Evolutionary conservation across 768 basidiomycete species (phyloP).

Genomic region (Cubamyces sp.): DNA sequence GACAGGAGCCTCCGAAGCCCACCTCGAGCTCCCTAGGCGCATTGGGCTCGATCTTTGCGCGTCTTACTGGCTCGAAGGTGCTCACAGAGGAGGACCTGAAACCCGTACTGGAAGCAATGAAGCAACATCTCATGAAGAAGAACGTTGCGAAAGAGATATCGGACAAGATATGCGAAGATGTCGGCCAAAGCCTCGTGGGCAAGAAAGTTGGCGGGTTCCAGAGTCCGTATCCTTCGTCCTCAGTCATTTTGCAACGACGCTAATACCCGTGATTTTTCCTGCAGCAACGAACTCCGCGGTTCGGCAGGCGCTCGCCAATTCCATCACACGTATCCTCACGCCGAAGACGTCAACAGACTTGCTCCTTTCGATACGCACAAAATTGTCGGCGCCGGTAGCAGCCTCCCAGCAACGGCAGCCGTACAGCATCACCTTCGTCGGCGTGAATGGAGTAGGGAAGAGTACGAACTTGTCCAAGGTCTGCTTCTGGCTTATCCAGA

Average conservation of each 20-base stretch:
- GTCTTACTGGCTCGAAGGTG: slow-evolving; percentile 83
- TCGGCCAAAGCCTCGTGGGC: slow-evolving; percentile 88
- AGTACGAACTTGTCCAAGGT: slow-evolving; percentile 98
- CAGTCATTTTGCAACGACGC: neutral
- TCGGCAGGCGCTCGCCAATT: slow-evolving; percentile 77
- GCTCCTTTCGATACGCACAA: slow-evolving; percentile 88
- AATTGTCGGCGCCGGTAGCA: slow-evolving; percentile 72
- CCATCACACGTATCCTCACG: slow-evolving; percentile 91
- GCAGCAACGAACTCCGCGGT: slow-evolving; percentile 86
- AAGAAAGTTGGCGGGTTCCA: slow-evolving; percentile 91
- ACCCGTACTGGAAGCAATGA: slow-evolving; percentile 92
- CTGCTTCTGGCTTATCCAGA: slow-evolving; percentile 99
- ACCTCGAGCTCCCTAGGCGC: slow-evolving; percentile 55
- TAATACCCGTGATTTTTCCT: slow-evolving; percentile 17
- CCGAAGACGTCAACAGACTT: slow-evolving; percentile 98
- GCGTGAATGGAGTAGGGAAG: slow-evolving; percentile 99
- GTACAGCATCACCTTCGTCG: slow-evolving; percentile 94
- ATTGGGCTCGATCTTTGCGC: slow-evolving; percentile 79
- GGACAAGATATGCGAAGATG: slow-evolving; percentile 92
- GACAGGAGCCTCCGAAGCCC: slow-evolving; percentile 24
- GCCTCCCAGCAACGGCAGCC: slow-evolving; percentile 81
- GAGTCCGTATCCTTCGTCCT: slow-evolving; percentile 50
- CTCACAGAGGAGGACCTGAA: slow-evolving; percentile 82
- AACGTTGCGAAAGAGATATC: slow-evolving; percentile 97
- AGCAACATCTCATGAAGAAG: slow-evolving; percentile 97